Base-by-base conservation (phyloP, 2,329 filamentous ascomycete species). In the Penicillium thymicola region DNA sequence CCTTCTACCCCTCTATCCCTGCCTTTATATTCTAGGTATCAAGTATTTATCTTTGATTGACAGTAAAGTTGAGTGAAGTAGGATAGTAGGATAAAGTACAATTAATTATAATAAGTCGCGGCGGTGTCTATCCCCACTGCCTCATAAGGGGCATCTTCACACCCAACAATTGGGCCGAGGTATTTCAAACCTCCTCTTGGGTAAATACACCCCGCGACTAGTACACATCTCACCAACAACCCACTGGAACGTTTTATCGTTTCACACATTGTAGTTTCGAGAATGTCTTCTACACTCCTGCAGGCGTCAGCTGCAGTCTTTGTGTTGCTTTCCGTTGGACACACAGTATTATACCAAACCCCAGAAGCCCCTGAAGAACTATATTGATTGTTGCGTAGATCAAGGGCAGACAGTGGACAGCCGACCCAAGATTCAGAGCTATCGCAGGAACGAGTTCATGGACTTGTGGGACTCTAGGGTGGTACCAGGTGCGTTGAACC, bases 401-500 rank as follows among this genome's bases (percentile, higher is more conserved):
- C 40, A 43, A 51, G 11, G 65, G 64, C 9, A 61, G 47, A 27
- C 40, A 67, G 42, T 70, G 65, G 64, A 66, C 59, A 38, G 53
- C 59, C 32, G 62, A 70, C 38, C 65, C 64, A 25, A 45, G 55
- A 41, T 69, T 69, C 30, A 66, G 63, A 55, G 58, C 52, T 18
- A 61, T 67, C 34, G 54, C 59, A 21, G 62, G 61, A 27, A 60
- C 65, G 1, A 62, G 48, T 52, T 34, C 64, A 0, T 66, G 64
- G 64, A 54, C 63, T 28, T 62, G 64, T 47, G 64, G 61, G 5
- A 63, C 59, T 21, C 60, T 67, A 5, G 67, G 67, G 4, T 70
- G 67, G 67, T 70, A 66, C 46, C 66, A 69, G 59, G 65, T 66
- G 57, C 18, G 61, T 60, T 42, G n/a, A 40, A 38, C 11, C 2